Base-by-base conservation (phyloP, 371 early-diverging fungal species). In the Encephalitozoon hellem region DNA sequence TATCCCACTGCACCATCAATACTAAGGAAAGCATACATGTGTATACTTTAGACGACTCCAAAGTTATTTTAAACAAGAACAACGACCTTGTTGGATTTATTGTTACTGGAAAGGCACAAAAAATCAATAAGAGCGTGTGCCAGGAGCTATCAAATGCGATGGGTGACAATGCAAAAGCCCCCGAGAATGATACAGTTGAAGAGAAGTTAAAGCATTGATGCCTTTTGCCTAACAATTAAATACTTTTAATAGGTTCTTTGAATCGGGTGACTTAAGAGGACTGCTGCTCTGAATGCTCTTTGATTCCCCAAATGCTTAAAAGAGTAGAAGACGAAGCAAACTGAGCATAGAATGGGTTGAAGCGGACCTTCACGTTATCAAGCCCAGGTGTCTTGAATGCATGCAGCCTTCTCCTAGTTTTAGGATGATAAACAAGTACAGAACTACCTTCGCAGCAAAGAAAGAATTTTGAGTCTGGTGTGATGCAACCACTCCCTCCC, bases 361-460 rank as follows among this genome's bases (percentile, higher is more conserved):
- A 49, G 41, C 69, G 39, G n/a, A 72, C 41, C 3, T 38, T 52
- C 2, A n/a, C 3, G n/a, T 42, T 21, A 12, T 59, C 52, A 28
- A 65, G n/a, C 1, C 42, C 67, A 15, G 2, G 25, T 28, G 66
- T n/a, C 23, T 59, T 66, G 9, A 54, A 49, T 21, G 28, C 45
- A 34, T 52, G 59, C 4, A 74, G 1, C n/a, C 23, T 54, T 38
- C 69, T 73, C 25, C 45, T 63, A 26, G 66, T 54, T 26, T 9
- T 23, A 12, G 74, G 74, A 41, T 34, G 53, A 41, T 78, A 78
- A 0, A 52, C 52, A 30, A 78, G 68, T 15, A 78, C 39, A n/a
- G 51, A 41, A 15, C 68, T 78, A 30, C 18, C 34, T 21, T 53
- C 30, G 11, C 45, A 25, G 39, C 74, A 74, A 15, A 78, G 26